Evolutionary conservation across 202 grass and related monocot genomes (phyloP).

Genomic region (Cymbopogon flexuosus): DNA sequence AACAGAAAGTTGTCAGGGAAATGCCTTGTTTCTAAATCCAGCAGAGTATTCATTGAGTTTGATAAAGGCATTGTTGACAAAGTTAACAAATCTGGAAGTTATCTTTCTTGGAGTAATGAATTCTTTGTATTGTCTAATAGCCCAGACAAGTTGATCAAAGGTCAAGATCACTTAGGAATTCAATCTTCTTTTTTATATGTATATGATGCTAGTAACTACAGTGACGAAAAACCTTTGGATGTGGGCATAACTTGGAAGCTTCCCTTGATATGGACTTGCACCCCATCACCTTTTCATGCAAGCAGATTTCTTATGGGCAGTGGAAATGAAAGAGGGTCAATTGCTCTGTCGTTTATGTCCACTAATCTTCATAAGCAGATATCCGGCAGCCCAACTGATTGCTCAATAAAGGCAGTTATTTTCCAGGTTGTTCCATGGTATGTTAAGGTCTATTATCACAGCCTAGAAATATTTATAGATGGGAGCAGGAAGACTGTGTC

Average conservation of each 20-base stretch:
- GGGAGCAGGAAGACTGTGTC: constrained; percentile 55
- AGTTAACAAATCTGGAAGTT: constrained; percentile 41
- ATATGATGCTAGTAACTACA: constrained; percentile 66
- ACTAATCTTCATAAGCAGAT: constrained; percentile 49
- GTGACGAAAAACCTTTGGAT: constrained; percentile 64
- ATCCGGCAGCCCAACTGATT: constrained; percentile 44
- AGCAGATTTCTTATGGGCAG: constrained; percentile 93
- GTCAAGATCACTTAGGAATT: constrained; percentile 36
- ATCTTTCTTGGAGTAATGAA: constrained; percentile 46
- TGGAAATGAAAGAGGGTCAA: constrained; percentile 88
- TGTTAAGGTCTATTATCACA: constrained; percentile 97
- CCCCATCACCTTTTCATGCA: constrained; percentile 60
- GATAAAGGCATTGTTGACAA: constrained; percentile 47
- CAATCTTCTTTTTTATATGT: constrained; percentile 58
- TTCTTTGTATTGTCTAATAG: constrained; percentile 53
- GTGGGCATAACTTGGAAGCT: constrained; percentile 77
- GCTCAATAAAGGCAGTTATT: constrained; percentile 58
- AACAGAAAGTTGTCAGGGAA: constrained; percentile 63
- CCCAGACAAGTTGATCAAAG: constrained; percentile 60
- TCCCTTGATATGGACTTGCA: constrained; percentile 57
- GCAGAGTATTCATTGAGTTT: constrained; percentile 78
- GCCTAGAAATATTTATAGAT: constrained; percentile 75
- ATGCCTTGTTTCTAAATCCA: constrained; percentile 68
- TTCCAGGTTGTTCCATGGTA: constrained; percentile 99
- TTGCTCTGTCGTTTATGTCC: constrained; percentile 81